phyloP scores from a whole-genome alignment of 2,329 filamentous ascomycete species.

The Neoarthrinium moseri region DNA sequence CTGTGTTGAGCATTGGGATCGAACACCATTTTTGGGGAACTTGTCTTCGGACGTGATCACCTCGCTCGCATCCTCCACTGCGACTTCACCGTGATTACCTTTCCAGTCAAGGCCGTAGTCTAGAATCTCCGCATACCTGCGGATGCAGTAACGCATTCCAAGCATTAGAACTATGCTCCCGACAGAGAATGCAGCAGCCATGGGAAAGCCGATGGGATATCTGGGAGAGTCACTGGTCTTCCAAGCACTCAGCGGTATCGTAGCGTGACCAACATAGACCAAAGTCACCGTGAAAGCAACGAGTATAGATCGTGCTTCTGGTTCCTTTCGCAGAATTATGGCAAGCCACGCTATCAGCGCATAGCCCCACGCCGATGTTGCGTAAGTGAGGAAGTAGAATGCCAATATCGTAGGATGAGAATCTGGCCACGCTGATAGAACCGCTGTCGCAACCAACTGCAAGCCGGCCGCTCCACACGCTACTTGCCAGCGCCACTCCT shows the following conservation, averaged over 20 bases:
- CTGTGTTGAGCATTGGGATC: background rate
- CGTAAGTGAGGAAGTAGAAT: constrained; percentile 36
- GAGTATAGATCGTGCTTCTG: constrained; percentile 33
- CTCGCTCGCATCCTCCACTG: background rate
- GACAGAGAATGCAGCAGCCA: constrained; percentile 30
- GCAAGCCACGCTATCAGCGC: constrained; percentile 36
- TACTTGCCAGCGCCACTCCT: constrained; percentile 38
- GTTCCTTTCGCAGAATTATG: constrained; percentile 31
- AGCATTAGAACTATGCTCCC: constrained; percentile 30
- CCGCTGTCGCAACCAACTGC: constrained; percentile 26
- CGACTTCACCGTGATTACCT: background rate
- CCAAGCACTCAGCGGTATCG: constrained; percentile 35
- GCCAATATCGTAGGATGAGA: constrained; percentile 29
- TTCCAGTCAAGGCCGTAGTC: constrained; percentile 11
- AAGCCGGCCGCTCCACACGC: constrained; percentile 20
- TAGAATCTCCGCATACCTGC: constrained; percentile 18
- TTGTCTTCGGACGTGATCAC: background rate
- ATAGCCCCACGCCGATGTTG: constrained; percentile 30
- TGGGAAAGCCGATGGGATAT: constrained; percentile 36
- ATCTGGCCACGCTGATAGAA: constrained; percentile 32
- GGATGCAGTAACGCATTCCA: constrained; percentile 26
- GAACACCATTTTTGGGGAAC: background rate
- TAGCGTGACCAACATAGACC: constrained; percentile 37
- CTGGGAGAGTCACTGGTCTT: constrained; percentile 31
- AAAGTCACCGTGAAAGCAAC: constrained; percentile 36